A percentile compares a stretch with the other conserved stretches of the same genome.
phyloP scores from a whole-genome alignment of 257 asterid genomes.

The Coffea canephora region DNA sequence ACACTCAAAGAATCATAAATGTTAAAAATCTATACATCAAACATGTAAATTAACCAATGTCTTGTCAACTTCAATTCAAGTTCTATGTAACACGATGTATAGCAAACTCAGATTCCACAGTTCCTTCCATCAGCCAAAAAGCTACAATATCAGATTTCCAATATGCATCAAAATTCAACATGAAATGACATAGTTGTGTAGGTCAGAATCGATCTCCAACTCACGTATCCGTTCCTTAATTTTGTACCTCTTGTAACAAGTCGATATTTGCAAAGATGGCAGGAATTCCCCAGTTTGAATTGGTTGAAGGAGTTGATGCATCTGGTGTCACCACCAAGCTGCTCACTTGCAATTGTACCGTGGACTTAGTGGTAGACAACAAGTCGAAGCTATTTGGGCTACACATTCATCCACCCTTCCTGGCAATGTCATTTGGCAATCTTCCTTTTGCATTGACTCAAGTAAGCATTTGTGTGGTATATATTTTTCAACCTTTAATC shows the following conservation, averaged over 20 bases:
- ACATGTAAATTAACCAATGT: too few relatives aligned
- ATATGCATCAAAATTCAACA: not conserved
- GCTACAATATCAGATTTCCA: too few relatives aligned
- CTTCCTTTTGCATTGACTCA: constrained; percentile 58
- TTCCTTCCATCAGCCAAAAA: not conserved
- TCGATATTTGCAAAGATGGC: constrained; percentile 36
- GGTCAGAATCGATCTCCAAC: not conserved
- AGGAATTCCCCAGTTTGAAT: constrained; percentile 43
- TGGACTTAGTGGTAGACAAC: constrained; percentile 50
- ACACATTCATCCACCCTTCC: constrained; percentile 54
- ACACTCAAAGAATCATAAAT: too few relatives aligned
- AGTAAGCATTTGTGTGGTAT: constrained; percentile 28
- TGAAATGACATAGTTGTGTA: not conserved
- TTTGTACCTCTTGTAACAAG: not conserved
- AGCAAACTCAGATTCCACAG: too few relatives aligned
- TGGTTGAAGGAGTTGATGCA: constrained; percentile 72
- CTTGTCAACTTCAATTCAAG: too few relatives aligned
- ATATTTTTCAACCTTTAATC: not conserved
- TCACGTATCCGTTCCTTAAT: too few relatives aligned
- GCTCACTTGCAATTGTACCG: constrained; percentile 57
- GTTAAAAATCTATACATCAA: too few relatives aligned
- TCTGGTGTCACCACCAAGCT: constrained; percentile 76
- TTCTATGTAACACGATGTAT: too few relatives aligned
- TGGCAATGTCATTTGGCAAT: constrained; percentile 40
- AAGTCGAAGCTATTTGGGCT: constrained; percentile 68